phyloP scores from a whole-genome alignment of 78 protist species.

The Protostelium mycophagum region DNA sequence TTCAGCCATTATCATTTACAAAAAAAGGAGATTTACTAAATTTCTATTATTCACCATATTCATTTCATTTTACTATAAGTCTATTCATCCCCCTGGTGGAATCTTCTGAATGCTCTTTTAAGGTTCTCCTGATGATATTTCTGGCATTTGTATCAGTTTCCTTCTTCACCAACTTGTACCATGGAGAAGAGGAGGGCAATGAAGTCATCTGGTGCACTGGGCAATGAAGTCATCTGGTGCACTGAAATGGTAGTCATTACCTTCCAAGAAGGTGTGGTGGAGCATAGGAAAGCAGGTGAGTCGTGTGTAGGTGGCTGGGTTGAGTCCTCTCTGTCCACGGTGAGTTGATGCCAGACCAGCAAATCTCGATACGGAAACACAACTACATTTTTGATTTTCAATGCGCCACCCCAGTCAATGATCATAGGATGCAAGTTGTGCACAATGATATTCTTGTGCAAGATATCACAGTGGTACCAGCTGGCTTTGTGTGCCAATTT shows the following conservation, averaged over 20 bases:
- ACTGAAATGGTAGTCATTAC: not conserved
- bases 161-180: conserved; percentile 1
- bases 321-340: not conserved
- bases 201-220: conserved; percentile 1
- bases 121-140: no score
- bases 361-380: not conserved
- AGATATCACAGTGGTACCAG: conserved; percentile 1
- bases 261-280: not conserved
- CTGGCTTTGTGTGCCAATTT: not conserved
- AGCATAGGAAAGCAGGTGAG: not conserved
- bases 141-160: no score
- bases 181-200: conserved; percentile 1
- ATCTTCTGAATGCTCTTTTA: no score
- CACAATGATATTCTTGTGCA: not conserved
- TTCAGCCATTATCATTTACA: no score
- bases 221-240: conserved; percentile 1
- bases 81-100: no score
- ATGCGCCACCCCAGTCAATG: conserved; percentile 2
- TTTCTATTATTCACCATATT: no score
- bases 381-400: not conserved
- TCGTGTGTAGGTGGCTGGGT: not conserved
- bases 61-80: no score
- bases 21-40: no score
- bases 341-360: conserved; percentile 2
- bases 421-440: not conserved